Evolutionary conservation across 768 basidiomycete species (phyloP), one percentile per base, ranked within the genome.

Genomic region (Phylloporus sp.): DNA sequence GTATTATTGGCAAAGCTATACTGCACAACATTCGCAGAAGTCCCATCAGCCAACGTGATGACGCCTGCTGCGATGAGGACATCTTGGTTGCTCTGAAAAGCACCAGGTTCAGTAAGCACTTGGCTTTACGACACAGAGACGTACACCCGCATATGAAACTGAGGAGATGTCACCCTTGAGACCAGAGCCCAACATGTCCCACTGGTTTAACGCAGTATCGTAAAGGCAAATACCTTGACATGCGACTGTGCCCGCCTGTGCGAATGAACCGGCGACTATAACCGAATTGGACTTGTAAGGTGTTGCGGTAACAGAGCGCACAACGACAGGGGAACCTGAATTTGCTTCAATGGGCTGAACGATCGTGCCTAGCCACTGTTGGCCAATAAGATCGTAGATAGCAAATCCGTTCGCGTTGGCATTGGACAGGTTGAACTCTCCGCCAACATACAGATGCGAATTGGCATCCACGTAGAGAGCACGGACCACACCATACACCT

Each of bases 261-360:
- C 69, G 57, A 99, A 97, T 2, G 86, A 82, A n/a, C 95, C 95
- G 2, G 88, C 93, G 11, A 97, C 86, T 43, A 97, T 74, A 47
- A 97, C 65, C 2, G 75, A 76, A 42, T 82, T 78, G 23, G 79
- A 60, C 59, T 84, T 79, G 12, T 84, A 77, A 1, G 78, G 63
- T 0, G 91, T 80, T 49, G 76, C 73, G 2, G 80, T 79, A 57
- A 97, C 78, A 1, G 85, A 86, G 38, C 88, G 81, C 52, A 95
- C 86, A 39, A 83, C 73, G 20, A 86, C 85, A 6, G 70, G 56
- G 0, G 77, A 70, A 4, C 82, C 82, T 13, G 81, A 64, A 20
- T 64, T 65, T 11, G 78, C 75, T 70, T 83, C 80, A 13, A 95
- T 72, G 2, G 85, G 65, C 54, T 85, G 86, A 35, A 85, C 65